Evolutionary conservation across 768 basidiomycete species (phyloP).

Genomic region (Leccinellum albellum): DNA sequence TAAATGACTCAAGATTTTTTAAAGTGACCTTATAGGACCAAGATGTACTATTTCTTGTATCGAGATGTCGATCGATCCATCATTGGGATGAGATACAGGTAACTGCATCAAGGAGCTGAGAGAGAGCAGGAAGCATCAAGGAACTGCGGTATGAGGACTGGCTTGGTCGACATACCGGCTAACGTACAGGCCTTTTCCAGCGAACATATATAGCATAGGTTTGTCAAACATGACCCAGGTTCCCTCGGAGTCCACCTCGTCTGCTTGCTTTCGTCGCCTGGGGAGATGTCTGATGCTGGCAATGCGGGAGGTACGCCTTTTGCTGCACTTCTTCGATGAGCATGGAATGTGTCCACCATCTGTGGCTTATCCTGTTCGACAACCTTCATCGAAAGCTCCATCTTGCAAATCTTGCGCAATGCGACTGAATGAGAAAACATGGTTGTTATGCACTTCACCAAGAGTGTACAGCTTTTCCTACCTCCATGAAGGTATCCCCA

Average conservation of each 20-base stretch:
- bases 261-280: constrained; percentile 10
- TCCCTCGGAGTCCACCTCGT: constrained; percentile 37
- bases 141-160: not conserved
- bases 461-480: constrained; percentile 28
- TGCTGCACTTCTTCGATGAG: constrained; percentile 31
- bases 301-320: constrained; percentile 7
- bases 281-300: constrained; percentile 9
- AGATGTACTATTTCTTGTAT: constrained; percentile 56
- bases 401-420: constrained; percentile 57
- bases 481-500: constrained; percentile 68
- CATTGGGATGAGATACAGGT: constrained; percentile 74
- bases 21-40: not conserved
- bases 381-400: constrained; percentile 69
- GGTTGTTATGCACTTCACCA: not conserved
- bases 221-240: constrained; percentile 72
- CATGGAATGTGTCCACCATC: constrained; percentile 52
- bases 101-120: constrained; percentile 78
- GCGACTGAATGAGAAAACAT: constrained; percentile 41
- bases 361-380: constrained; percentile 68
- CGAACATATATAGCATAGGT: constrained; percentile 66
- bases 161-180: constrained; percentile 41
- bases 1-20: not conserved
- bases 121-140: not conserved
- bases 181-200: constrained; percentile 78
- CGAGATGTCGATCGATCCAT: constrained; percentile 73